These are phyloP conservation scores for Myotisia sp. DNA, from an alignment of 2,329 filamentous ascomycete genomes.

Conservation along the genomic window DNA sequence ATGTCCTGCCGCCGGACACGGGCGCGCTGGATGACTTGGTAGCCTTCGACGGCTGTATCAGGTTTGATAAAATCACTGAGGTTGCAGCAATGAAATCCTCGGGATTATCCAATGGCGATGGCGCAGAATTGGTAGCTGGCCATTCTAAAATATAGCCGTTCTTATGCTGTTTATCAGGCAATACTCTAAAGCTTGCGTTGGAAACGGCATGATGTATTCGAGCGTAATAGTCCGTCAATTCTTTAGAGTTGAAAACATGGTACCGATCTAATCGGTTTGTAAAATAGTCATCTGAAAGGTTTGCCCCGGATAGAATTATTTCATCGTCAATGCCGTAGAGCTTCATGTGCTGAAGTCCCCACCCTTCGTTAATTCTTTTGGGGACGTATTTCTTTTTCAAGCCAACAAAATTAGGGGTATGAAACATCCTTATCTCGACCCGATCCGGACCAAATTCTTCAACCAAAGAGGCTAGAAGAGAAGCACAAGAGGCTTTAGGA, in stretches of 20 bases:
- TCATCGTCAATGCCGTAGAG: slow-evolving; percentile 91
- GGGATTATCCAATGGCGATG: slow-evolving; percentile 58
- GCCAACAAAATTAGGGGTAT: slow-evolving; percentile 89
- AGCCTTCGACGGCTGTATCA: slow-evolving; percentile 46
- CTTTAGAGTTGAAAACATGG: slow-evolving; percentile 68
- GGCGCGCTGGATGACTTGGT: slow-evolving; percentile 19
- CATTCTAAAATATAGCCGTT: slow-evolving; percentile 49
- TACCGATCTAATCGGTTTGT: slow-evolving; percentile 92
- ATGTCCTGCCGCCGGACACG: slow-evolving; percentile 44
- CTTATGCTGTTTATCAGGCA: slow-evolving; percentile 36
- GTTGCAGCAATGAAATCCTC: slow-evolving; percentile 55
- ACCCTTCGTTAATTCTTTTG: slow-evolving; percentile 88
- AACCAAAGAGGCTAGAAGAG: slow-evolving; percentile 70
- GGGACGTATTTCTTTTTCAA: slow-evolving; percentile 71
- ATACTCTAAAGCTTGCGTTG: slow-evolving; percentile 66
- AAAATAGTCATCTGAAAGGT: slow-evolving; percentile 87
- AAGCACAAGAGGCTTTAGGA: slow-evolving; percentile 73
- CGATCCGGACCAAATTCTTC: slow-evolving; percentile 67
- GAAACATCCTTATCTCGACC: slow-evolving; percentile 92
- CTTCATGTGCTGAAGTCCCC: slow-evolving; percentile 99
- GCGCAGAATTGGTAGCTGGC: slow-evolving; percentile 59
- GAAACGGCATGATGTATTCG: slow-evolving; percentile 62
- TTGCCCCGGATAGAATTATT: slow-evolving; percentile 89
- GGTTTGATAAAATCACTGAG: slow-evolving; percentile 48
- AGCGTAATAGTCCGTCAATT: slow-evolving; percentile 70